Evolutionary conservation across 441 rosid genomes (phyloP).

Genomic region (Daphne laureola): DNA sequence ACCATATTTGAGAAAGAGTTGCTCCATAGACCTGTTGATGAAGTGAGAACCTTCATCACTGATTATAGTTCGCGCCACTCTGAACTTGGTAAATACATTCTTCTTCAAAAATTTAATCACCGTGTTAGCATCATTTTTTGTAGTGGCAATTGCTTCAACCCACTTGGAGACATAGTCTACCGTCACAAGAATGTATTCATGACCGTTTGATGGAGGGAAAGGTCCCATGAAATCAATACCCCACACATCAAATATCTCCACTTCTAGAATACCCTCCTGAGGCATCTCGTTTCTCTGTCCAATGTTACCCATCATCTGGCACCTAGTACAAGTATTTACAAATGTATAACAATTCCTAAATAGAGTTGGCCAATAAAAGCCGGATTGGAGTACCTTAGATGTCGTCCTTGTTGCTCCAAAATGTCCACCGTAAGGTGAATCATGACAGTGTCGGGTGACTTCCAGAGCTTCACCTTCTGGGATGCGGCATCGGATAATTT

Average conservation of each 20-base stretch:
- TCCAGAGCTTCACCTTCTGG: not conserved
- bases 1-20: not conserved
- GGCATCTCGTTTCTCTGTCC: not conserved
- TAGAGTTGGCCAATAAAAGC: not conserved
- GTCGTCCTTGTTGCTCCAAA: not conserved
- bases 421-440: not conserved
- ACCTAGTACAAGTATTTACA: not conserved
- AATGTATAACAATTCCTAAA: not conserved
- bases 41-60: not conserved
- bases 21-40: not conserved
- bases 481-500: not conserved
- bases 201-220: no score
- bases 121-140: not conserved
- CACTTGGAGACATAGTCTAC: not conserved
- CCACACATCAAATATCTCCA: no score
- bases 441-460: not conserved
- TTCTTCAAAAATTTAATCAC: not conserved
- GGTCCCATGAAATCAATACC: no score
- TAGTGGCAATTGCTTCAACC: not conserved
- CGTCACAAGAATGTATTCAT: no score
- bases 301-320: not conserved
- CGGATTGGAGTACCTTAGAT: not conserved
- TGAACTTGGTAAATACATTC: not conserved
- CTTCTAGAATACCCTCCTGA: no score
- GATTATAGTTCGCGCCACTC: not conserved